A percentile compares a stretch with the other conserved stretches of the same genome.
Evolutionary conservation across 352 stramenopile species (phyloP).

Genomic region (Globisporangium paddicum): DNA sequence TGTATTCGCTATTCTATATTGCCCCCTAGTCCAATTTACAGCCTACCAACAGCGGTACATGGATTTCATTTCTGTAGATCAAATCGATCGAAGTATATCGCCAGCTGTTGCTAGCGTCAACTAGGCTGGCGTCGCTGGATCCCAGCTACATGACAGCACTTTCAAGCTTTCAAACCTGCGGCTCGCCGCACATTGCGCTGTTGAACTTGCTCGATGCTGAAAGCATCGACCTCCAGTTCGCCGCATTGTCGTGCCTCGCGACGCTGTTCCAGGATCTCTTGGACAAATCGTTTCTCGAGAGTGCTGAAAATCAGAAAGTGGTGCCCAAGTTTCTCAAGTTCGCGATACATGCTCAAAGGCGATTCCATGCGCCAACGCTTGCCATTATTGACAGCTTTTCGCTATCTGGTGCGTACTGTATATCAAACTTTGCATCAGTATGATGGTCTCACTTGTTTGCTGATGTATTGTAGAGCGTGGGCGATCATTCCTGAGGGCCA

Average conservation of each 20-base stretch:
- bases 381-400: conserved; percentile 50
- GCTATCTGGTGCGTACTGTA: conserved; percentile 23
- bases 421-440: not conserved
- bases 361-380: conserved; percentile 35
- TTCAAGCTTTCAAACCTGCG: conserved; percentile 27
- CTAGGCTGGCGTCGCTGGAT: not conserved
- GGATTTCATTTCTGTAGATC: conserved; percentile 1
- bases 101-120: conserved; percentile 17
- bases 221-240: conserved; percentile 24
- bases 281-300: conserved; percentile 18
- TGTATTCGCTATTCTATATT: not conserved
- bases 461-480: conserved; percentile 14
- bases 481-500: conserved; percentile 4
- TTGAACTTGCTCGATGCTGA: conserved; percentile 23
- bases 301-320: conserved; percentile 24
- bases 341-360: conserved; percentile 23
- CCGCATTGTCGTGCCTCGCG: conserved; percentile 33
- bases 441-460: not conserved
- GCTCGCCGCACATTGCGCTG: conserved; percentile 24
- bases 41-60: not conserved
- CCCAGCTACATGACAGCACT: conserved; percentile 6
- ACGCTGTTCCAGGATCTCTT: conserved; percentile 11
- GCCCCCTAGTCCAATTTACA: too few species aligned
- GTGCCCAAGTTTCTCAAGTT: conserved; percentile 24
- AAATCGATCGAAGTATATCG: conserved; percentile 21